phyloP scores from a whole-genome alignment of 2,329 filamentous ascomycete genomes.

The Cordyceps cicadae region DNA sequence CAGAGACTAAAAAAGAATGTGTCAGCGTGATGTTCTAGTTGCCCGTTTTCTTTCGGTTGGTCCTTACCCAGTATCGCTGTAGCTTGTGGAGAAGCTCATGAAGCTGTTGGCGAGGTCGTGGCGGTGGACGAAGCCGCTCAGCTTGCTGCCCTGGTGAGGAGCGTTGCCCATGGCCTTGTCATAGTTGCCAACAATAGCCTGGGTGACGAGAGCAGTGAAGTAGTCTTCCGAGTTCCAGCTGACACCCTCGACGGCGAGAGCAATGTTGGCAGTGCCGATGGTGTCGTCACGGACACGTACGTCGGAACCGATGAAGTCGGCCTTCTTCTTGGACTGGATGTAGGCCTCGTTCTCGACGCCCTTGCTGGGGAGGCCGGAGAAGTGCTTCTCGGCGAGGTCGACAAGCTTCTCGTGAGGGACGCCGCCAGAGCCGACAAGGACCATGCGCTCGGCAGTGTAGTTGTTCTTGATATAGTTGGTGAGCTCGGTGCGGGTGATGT shows the following conservation, averaged over 20 bases:
- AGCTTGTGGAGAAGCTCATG: slow-evolving; percentile 99
- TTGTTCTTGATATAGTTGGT: slow-evolving; percentile 98
- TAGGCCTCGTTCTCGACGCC: slow-evolving; percentile 68
- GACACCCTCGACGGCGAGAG: slow-evolving; percentile 97
- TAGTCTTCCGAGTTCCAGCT: slow-evolving; percentile 99
- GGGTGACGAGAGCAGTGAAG: slow-evolving; percentile 94
- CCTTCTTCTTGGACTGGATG: slow-evolving; percentile 73
- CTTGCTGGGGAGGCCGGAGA: slow-evolving; percentile 67
- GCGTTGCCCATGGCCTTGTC: slow-evolving; percentile 98
- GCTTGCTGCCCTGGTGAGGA: slow-evolving; percentile 94
- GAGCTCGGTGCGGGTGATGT: slow-evolving; percentile 86
- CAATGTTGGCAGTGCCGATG: slow-evolving; percentile 92
- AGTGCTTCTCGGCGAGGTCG: slow-evolving; percentile 93
- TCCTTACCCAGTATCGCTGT: slow-evolving; percentile 93
- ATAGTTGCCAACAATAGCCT: slow-evolving; percentile 99
- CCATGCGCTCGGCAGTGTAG: slow-evolving; percentile 99
- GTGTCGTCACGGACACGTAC: slow-evolving; percentile 93
- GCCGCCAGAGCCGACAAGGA: slow-evolving; percentile 90
- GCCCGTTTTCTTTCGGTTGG: background rate
- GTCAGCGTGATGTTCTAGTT: slow-evolving; percentile 17
- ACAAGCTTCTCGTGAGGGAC: slow-evolving; percentile 91
- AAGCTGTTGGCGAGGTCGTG: slow-evolving; percentile 98
- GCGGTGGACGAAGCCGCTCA: slow-evolving; percentile 89
- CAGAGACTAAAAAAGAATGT: slow-evolving; percentile 60
- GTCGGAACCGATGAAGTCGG: slow-evolving; percentile 94